Base-by-base conservation (phyloP, 2,329 filamentous ascomycete genomes). In the Orbilia blumenaviensis region DNA sequence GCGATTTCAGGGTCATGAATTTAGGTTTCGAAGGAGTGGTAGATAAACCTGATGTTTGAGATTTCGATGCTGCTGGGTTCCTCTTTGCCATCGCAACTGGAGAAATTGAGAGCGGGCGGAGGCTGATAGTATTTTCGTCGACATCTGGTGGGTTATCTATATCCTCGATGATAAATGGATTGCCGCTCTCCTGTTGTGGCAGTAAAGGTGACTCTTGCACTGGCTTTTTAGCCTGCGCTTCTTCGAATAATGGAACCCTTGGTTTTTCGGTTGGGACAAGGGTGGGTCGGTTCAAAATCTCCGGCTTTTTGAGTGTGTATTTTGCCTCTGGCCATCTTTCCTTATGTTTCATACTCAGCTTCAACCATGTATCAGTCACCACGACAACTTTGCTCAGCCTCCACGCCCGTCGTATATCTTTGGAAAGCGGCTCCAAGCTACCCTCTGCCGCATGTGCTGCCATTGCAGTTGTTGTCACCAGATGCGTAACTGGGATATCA, bases 401-500 rank as follows among this genome's bases (percentile, higher is more conserved):
- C 72, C 72, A 76, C 23, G 72, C 72, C 23, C 48, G 44, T 41
- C 25, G 44, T 34, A 76, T 21, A n/a, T 76, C 58, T 38, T 16
- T 50, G 32, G 72, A 76, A 16, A 58, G 58, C 14, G 64, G 23
- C 23, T 36, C 23, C 9, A 48, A 48, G 8, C 41, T 58, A 12
- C 41, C 14, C 32, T 58, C 38, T 9, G 21, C 42, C 18, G 42
- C 42, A 8, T 46, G 42, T 9, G 25, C 21, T 29, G 23, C 48
- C 29, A 16, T 56, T 12, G 16, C 32, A 9, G 52, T 16, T 6
- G 36, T 21, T 27, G 72, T 76, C 34, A 76, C 18, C 52, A 76
- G 69, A 69, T 76, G 72, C 25, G 72, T 76, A 60, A 76, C 50
- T 66, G 72, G 64, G 29, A 54, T 69, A 64, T 66, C 64, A 50